Conservation (phyloP, 164 flowering plant species). For the Tetrastigma voinierianum region DNA sequence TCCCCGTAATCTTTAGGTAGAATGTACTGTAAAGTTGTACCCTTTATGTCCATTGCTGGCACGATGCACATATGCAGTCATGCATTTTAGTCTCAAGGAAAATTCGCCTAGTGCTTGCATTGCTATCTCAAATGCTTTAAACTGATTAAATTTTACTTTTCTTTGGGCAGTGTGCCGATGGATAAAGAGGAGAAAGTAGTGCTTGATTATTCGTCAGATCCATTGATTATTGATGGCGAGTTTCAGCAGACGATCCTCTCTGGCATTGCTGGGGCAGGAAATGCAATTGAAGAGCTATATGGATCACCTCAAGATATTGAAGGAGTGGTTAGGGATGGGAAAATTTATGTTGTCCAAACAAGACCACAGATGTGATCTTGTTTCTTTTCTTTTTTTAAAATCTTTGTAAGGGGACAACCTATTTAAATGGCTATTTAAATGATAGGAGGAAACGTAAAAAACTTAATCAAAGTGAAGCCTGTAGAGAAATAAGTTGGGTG, state of each 20-base stretch:
- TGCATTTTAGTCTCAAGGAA: not conserved
- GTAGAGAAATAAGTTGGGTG: not conserved
- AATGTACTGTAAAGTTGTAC: no score
- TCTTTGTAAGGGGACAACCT: not conserved
- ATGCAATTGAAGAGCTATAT: constrained; percentile 79
- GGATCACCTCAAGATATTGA: constrained; percentile 96
- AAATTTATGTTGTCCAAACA: constrained; percentile 88
- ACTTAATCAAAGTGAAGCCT: not conserved
- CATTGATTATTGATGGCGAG: constrained; percentile 50
- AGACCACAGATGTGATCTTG: constrained; percentile 82
- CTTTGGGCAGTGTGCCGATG: constrained; percentile 75
- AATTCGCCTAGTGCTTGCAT: not conserved
- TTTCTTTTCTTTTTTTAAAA: not conserved
- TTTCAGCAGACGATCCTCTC: constrained; percentile 69
- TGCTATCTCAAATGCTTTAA: not conserved
- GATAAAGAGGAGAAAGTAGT: constrained; percentile 87
- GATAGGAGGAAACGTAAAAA: not conserved
- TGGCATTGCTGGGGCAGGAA: constrained; percentile 78
- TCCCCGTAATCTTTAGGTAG: no score
- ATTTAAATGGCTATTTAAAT: not conserved
- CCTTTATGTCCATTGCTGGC: no score
- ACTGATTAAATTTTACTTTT: no score
- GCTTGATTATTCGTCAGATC: constrained; percentile 82
- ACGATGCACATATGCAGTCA: not conserved
- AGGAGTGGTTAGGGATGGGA: constrained; percentile 90